Conservation (phyloP, 2,329 filamentous ascomycete species). For the Monilinia fructicola region DNA sequence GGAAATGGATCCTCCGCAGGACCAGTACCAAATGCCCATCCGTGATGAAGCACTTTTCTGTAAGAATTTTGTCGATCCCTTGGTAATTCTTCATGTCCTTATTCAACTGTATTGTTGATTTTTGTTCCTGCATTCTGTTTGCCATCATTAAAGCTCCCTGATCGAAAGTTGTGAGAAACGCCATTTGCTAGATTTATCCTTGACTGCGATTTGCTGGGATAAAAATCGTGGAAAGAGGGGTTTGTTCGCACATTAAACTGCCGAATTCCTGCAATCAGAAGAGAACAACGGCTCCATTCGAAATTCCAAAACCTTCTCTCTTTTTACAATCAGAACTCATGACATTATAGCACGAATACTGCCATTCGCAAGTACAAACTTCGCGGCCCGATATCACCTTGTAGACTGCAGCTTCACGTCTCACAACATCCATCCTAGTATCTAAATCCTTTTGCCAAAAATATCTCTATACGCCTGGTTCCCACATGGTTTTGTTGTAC, state of each 20-base stretch:
- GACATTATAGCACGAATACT: not conserved
- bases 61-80: conserved; percentile 6
- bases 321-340: not conserved
- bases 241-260: not conserved
- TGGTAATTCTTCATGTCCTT: not conserved
- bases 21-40: conserved; percentile 8
- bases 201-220: not conserved
- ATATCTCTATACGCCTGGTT: not conserved
- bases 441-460: conserved; percentile 3
- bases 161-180: not conserved
- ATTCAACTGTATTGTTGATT: not conserved
- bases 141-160: not conserved
- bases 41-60: conserved; percentile 22
- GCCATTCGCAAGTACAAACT: conserved; percentile 1
- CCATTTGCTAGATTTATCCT: conserved; percentile 6
- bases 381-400: conserved; percentile 10
- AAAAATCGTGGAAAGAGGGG: not conserved
- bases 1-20: conserved; percentile 17
- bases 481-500: not conserved
- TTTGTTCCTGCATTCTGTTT: conserved; percentile 1
- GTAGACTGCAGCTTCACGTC: conserved; percentile 6
- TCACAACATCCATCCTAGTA: conserved; percentile 4
- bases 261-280: not conserved
- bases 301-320: not conserved
- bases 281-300: not conserved